Conservation (phyloP, 768 basidiomycete genomes). For the Dendrothele bispora region DNA sequence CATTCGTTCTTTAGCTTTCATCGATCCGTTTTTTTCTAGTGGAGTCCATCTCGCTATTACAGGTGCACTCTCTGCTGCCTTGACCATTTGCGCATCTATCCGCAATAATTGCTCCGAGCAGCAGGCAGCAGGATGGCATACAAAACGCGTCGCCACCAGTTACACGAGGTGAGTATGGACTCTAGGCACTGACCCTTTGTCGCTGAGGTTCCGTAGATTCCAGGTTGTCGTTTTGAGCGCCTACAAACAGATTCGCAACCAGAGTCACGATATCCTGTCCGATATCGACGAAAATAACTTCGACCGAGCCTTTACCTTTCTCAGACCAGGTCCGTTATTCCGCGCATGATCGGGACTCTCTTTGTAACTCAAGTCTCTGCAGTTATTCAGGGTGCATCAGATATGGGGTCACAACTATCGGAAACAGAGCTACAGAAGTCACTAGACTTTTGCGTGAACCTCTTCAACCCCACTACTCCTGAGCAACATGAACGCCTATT, state of each 20-base stretch:
- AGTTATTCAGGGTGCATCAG: constrained; percentile 83
- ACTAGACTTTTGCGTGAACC: constrained; percentile 73
- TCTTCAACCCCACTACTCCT: constrained; percentile 69
- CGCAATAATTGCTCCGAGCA: constrained; percentile 47
- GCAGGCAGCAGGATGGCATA: constrained; percentile 53
- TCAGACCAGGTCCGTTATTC: constrained; percentile 52
- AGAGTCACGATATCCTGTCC: constrained; percentile 52
- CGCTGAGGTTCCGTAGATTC: constrained; percentile 39
- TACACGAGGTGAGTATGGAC: constrained; percentile 48
- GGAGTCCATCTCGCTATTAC: constrained; percentile 66
- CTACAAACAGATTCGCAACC: constrained; percentile 70
- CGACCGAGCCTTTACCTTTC: constrained; percentile 63
- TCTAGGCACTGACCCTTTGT: neutral
- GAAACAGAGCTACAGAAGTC: constrained; percentile 75
- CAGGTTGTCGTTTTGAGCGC: constrained; percentile 72
- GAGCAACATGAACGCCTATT: constrained; percentile 46
- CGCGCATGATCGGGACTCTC: neutral
- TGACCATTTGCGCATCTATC: constrained; percentile 57
- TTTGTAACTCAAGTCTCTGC: neutral
- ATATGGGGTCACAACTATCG: constrained; percentile 70
- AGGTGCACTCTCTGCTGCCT: constrained; percentile 58
- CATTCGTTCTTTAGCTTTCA: constrained; percentile 45
- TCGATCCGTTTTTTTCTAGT: constrained; percentile 66
- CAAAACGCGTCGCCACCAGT: constrained; percentile 52
- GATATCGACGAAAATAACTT: constrained; percentile 72